Evolutionary conservation across 2,329 filamentous ascomycete genomes (phyloP).

Genomic region (Fulvia fulva): DNA sequence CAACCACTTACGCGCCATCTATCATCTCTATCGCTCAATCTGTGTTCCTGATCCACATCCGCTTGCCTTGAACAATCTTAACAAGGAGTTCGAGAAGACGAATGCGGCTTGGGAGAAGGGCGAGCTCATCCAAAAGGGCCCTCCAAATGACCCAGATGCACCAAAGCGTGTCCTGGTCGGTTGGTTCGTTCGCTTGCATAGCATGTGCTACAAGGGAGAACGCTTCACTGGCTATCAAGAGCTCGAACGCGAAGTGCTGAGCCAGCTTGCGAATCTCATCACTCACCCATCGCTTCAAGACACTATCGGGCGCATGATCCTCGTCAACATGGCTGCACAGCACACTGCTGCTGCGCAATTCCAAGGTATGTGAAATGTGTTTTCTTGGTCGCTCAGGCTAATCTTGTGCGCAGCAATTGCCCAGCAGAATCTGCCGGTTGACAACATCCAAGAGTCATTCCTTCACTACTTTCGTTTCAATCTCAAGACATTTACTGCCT

Average conservation of each 20-base stretch:
- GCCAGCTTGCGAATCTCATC: constrained; percentile 68
- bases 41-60: constrained; percentile 71
- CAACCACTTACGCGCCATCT: constrained; percentile 79
- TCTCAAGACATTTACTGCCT: constrained; percentile 67
- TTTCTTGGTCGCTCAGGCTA: background rate
- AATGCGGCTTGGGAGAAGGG: constrained; percentile 54
- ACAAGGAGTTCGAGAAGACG: constrained; percentile 71
- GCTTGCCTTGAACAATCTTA: constrained; percentile 70
- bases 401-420: background rate
- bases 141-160: constrained; percentile 45
- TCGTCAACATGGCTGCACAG: constrained; percentile 84
- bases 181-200: constrained; percentile 85
- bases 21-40: constrained; percentile 82
- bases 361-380: constrained; percentile 44
- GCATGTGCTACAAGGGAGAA: constrained; percentile 74
- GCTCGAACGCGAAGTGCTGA: constrained; percentile 79
- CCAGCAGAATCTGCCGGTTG: constrained; percentile 14
- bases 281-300: constrained; percentile 63
- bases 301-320: constrained; percentile 70
- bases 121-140: constrained; percentile 45
- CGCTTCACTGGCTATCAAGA: constrained; percentile 72
- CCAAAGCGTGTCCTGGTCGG: constrained; percentile 63
- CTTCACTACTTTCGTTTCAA: constrained; percentile 73
- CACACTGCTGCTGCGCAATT: constrained; percentile 63
- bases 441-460: constrained; percentile 37